A percentile compares a stretch with the other conserved stretches of the same genome.
phyloP scores from a whole-genome alignment of 78 protist genomes.

The Protostelium mycophagum region DNA sequence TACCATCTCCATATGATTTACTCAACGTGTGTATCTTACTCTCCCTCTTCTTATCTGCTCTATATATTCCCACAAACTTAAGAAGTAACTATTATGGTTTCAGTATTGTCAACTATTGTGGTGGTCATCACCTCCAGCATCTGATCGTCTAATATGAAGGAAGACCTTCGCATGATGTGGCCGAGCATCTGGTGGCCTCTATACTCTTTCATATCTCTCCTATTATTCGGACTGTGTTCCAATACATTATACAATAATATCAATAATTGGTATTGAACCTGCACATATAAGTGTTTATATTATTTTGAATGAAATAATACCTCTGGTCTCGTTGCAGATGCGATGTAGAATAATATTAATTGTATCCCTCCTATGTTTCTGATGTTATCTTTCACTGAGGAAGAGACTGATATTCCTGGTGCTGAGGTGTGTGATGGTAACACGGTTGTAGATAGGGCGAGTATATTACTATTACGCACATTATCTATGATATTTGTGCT shows the following conservation, averaged over 20 bases:
- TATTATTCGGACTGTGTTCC: constrained; percentile 20
- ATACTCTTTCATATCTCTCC: constrained; percentile 43
- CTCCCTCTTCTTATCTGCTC: too few species aligned
- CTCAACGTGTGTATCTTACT: too few species aligned
- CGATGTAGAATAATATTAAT: constrained; percentile 20
- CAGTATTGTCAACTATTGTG: too few species aligned
- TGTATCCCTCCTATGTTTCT: constrained; percentile 43
- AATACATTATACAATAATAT: neutral
- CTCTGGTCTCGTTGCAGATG: neutral
- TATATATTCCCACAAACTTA: too few species aligned
- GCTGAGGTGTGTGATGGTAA: neutral
- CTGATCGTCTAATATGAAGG: constrained; percentile 29
- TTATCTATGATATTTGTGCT: too few species aligned
- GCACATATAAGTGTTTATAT: too few species aligned
- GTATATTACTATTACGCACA: too few species aligned
- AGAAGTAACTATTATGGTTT: too few species aligned
- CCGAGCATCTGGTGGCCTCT: constrained; percentile 43
- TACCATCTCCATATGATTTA: constrained; percentile 40
- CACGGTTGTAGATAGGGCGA: neutral
- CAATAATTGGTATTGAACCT: neutral
- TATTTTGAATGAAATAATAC: too few species aligned
- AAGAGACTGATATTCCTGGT: neutral
- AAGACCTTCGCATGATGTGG: constrained; percentile 25
- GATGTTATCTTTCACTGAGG: constrained; percentile 13
- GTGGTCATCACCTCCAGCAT: neutral